phyloP scores from a whole-genome alignment of 129 eudicot genomes.

The Cynara cardunculus region DNA sequence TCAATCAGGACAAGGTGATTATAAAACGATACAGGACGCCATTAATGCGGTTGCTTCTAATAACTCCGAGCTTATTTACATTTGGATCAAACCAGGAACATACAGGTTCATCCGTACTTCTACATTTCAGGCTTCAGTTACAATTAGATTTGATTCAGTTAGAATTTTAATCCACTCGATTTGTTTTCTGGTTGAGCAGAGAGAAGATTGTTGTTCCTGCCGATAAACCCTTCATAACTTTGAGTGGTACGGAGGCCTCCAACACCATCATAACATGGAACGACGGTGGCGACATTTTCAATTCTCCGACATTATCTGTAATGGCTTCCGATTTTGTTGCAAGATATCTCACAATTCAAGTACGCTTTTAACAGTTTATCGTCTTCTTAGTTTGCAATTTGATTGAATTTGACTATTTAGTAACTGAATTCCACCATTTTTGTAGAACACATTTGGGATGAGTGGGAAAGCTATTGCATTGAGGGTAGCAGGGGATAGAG shows the following conservation, averaged over 20 bases:
- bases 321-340: constrained; percentile 81
- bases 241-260: constrained; percentile 65
- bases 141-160: neutral
- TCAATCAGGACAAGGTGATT: constrained; percentile 71
- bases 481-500: constrained; percentile 69
- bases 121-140: neutral
- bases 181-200: constrained; percentile 28
- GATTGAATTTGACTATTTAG: neutral
- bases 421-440: neutral
- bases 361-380: neutral
- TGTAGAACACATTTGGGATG: constrained; percentile 56
- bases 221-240: constrained; percentile 65
- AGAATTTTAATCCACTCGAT: neutral
- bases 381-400: neutral
- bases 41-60: constrained; percentile 59
- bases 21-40: constrained; percentile 56
- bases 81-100: constrained; percentile 76
- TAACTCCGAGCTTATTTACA: constrained; percentile 51
- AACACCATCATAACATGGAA: constrained; percentile 63
- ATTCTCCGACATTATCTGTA: constrained; percentile 56
- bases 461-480: constrained; percentile 66
- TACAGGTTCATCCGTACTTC: constrained; percentile 46
- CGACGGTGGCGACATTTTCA: constrained; percentile 52
- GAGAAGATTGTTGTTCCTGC: constrained; percentile 67
- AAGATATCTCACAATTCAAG: constrained; percentile 74